Conservation (phyloP, 106 monocot genomes). For the Dioscorea dumetorum region DNA sequence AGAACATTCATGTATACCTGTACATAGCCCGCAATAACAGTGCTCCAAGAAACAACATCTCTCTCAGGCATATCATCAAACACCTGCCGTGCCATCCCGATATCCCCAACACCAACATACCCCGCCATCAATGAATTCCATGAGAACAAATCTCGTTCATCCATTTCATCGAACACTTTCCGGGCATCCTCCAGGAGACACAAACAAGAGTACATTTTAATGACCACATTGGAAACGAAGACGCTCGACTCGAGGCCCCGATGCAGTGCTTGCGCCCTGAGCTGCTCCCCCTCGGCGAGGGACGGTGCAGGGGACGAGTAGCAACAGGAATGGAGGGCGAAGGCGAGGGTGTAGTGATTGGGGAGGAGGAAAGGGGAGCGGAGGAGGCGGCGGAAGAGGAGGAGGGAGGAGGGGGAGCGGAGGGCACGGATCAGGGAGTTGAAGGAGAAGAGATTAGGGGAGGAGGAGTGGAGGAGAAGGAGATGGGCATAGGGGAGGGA, state of each 20-base stretch:
- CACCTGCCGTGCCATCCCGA: conserved; percentile 12
- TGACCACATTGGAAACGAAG: conserved; percentile 34
- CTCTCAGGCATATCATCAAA: conserved; percentile 40
- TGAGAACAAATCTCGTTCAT: conserved; percentile 26
- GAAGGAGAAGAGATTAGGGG: conserved; percentile 39
- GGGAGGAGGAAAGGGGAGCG: conserved; percentile 9
- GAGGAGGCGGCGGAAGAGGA: conserved; percentile 29
- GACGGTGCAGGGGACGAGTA: neutral
- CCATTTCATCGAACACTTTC: conserved; percentile 31
- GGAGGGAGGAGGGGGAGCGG: conserved; percentile 22
- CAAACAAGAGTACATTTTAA: conserved; percentile 33
- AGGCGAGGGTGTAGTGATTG: conserved; percentile 46
- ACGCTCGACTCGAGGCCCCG: conserved; percentile 27
- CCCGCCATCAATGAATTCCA: conserved; percentile 38
- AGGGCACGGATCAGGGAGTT: conserved; percentile 10
- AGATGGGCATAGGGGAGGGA: conserved; percentile 27
- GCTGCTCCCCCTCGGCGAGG: conserved; percentile 24
- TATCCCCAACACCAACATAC: conserved; percentile 22
- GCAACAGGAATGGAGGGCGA: conserved; percentile 16
- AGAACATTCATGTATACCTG: conserved; percentile 14
- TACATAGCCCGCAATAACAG: conserved; percentile 38
- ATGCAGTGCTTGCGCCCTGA: conserved; percentile 19
- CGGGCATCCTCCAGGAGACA: conserved; percentile 13
- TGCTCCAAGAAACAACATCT: conserved; percentile 51
- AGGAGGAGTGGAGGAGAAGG: conserved; percentile 22